Base-by-base conservation (phyloP, 495 filamentous ascomycete genomes). In the Talaromyces stipitatus region DNA sequence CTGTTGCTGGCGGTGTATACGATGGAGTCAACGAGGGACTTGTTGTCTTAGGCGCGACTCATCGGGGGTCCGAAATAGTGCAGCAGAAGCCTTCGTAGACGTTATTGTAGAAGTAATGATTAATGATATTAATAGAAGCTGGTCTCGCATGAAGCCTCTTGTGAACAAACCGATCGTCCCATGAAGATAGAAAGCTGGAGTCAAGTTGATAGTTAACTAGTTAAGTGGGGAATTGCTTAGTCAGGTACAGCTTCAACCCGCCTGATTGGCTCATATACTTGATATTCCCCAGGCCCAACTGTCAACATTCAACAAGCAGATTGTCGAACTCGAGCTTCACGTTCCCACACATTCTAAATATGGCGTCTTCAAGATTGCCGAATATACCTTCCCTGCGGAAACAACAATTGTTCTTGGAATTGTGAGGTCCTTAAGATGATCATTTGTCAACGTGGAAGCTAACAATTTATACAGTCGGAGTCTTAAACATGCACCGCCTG, bases 371-470 rank as follows among this genome's bases (percentile, higher is more conserved):
- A 41, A 68, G 61, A 55, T 50, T 78, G 36, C 74, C 74, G 30
- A 74, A 69, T 43, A 67, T 78, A 50, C 72, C 75, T 23, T 72
- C 75, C n/a, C 59, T 78, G 14, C 67, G 74, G n/a, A 72, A 79
- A 62, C 87, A 92, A 61, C 84, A 89, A 62, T 77, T 90, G 7
- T 73, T 90, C 26, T 75, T 90, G 26, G 89, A 92, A 76, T 91
- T 90, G 89, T 92, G 70, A 43, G 43, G 27, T n/a, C 16, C 11
- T 14, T 33, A 27, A 30, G 30, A 11, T 16, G 33, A 8, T 10
- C 36, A 9, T 18, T 41, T 18, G 36, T 5, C 36, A 18, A 18
- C n/a, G 18, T 16, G 33, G 36, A 41, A 41, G 36, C 36, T 41
- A 41, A 41, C 59, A 22, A 9, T 43, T 54, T 57, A 22, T 33